These are phyloP conservation scores for Monosporascus sp. DNA, from an alignment of 2,329 filamentous ascomycete species.

Conservation along the genomic window DNA sequence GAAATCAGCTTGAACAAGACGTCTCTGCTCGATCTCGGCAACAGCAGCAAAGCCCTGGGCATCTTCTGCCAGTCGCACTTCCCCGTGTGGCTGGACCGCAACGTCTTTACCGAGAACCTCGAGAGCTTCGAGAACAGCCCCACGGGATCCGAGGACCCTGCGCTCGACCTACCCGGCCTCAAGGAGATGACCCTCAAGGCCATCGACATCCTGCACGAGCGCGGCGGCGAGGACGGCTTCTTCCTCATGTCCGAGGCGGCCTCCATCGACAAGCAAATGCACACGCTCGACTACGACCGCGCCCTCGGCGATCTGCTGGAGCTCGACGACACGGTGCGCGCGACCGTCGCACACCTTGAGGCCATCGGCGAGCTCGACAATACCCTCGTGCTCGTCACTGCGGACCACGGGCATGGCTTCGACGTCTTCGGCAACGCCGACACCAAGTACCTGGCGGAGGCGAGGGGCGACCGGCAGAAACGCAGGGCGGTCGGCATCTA, in stretches of 20 bases:
- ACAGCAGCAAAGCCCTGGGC: conserved; percentile 62
- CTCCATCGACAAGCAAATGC: conserved; percentile 88
- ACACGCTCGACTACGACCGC: conserved; percentile 77
- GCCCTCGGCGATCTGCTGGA: conserved; percentile 80
- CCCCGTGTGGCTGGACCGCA: conserved; percentile 82
- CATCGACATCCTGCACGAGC: conserved; percentile 67
- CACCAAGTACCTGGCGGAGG: conserved; percentile 66
- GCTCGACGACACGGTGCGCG: conserved; percentile 76
- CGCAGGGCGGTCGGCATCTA: conserved; percentile 72
- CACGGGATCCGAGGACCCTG: conserved; percentile 56
- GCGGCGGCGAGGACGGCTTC: conserved; percentile 66
- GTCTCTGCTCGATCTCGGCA: conserved; percentile 52
- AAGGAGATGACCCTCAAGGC: conserved; percentile 90
- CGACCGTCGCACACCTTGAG: conserved; percentile 66
- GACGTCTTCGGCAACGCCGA: conserved; percentile 81
- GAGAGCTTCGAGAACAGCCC: conserved; percentile 63
- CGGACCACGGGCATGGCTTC: conserved; percentile 88
- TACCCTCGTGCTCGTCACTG: conserved; percentile 74
- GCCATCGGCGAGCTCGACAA: conserved; percentile 63
- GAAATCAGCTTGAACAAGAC: conserved; percentile 70
- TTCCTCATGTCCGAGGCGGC: conserved; percentile 86
- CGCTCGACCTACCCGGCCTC: conserved; percentile 72
- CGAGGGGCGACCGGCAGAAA: conserved; percentile 64
- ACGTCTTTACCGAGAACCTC: conserved; percentile 71
- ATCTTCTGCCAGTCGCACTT: conserved; percentile 73